Conservation (phyloP, 805 yeast species). For the Nakazawaea peltata region DNA sequence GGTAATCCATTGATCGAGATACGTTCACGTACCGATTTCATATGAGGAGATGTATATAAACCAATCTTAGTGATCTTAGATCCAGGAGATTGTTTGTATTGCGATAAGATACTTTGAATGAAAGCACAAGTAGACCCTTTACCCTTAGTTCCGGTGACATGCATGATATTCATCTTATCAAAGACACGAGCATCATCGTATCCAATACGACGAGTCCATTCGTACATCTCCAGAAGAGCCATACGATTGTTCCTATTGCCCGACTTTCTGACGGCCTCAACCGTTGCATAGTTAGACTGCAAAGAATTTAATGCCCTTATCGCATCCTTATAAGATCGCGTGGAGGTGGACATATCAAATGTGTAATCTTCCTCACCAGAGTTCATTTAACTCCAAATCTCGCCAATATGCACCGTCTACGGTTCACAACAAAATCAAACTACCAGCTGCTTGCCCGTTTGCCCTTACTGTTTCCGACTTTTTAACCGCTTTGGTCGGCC, state of each 20-base stretch:
- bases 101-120: conserved; percentile 67
- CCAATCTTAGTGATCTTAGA: conserved; percentile 58
- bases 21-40: conserved; percentile 88
- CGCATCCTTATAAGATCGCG: conserved; percentile 48
- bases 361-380: no score
- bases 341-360: not conserved
- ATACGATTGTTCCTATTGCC: conserved; percentile 59
- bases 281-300: conserved; percentile 86
- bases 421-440: no score
- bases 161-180: conserved; percentile 71
- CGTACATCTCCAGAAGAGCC: conserved; percentile 79
- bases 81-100: conserved; percentile 32
- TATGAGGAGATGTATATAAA: conserved; percentile 93
- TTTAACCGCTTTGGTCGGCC: no score
- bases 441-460: no score
- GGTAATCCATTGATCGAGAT: conserved; percentile 84
- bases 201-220: conserved; percentile 69
- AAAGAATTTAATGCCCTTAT: conserved; percentile 73
- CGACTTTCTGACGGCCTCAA: conserved; percentile 71
- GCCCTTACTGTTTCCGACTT: no score
- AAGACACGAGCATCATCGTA: conserved; percentile 52
- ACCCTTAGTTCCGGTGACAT: conserved; percentile 97
- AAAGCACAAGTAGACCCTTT: conserved; percentile 98
- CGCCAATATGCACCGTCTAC: no score
- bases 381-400: no score